Evolutionary conservation across 1,139 yeast species (phyloP).

Genomic region (Diutina sp.): DNA sequence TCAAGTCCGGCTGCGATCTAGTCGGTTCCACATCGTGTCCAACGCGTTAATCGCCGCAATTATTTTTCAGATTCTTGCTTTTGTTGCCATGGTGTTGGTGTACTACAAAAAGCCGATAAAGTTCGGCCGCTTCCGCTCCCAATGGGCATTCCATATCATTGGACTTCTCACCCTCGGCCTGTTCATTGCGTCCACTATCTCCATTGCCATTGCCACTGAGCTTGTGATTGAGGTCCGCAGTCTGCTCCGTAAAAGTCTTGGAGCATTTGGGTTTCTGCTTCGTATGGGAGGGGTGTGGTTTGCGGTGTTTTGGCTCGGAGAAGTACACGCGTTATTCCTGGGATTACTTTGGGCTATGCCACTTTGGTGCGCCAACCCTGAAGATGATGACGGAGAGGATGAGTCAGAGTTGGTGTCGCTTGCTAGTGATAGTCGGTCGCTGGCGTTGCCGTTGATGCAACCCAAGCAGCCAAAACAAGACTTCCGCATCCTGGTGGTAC

Average conservation of each 20-base stretch:
- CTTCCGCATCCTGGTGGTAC: not conserved
- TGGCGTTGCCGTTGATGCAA: not conserved
- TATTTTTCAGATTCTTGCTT: not conserved
- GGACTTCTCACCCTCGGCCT: not conserved
- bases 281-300: not conserved
- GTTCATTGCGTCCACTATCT: not conserved
- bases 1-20: not conserved
- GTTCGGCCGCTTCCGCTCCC: not conserved
- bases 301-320: not conserved
- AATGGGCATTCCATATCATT: not conserved
- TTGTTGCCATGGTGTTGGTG: not conserved
- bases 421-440: not conserved
- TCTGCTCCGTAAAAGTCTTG: not conserved
- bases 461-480: not conserved
- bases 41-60: not conserved
- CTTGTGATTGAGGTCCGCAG: not conserved
- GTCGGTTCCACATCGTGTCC: not conserved
- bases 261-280: not conserved
- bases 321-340: not conserved
- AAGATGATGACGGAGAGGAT: not conserved
- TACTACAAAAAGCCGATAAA: not conserved
- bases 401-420: not conserved
- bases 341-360: not conserved
- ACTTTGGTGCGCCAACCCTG: not conserved
- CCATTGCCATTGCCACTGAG: not conserved